phyloP scores from a whole-genome alignment of 257 asterid species.

The Lavandula angustifolia region DNA sequence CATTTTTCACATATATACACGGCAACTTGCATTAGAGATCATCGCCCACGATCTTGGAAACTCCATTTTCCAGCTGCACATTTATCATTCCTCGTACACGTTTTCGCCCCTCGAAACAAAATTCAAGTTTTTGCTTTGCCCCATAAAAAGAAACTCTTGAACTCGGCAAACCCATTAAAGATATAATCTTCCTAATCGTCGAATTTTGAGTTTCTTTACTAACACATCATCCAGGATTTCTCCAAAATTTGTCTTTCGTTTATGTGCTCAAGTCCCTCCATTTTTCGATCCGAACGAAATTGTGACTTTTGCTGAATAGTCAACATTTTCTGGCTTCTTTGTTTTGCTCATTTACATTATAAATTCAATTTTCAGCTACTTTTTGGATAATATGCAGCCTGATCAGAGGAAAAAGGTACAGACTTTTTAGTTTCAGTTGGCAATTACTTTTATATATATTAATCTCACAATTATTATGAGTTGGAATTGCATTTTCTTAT shows the following conservation, averaged over 20 bases:
- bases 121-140: background rate
- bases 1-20: conserved; percentile 4
- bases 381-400: conserved; percentile 63
- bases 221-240: conserved; percentile 36
- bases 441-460: background rate
- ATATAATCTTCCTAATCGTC: conserved; percentile 15
- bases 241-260: conserved; percentile 1
- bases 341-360: conserved; percentile 21
- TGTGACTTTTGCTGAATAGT: conserved; percentile 35
- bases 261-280: conserved; percentile 24
- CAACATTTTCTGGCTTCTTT: conserved; percentile 30
- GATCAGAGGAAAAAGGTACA: conserved; percentile 80
- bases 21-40: conserved; percentile 37
- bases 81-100: conserved; percentile 21
- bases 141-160: conserved; percentile 20
- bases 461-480: background rate
- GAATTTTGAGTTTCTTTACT: conserved; percentile 31
- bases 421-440: conserved; percentile 17
- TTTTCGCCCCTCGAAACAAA: conserved; percentile 25
- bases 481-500: background rate
- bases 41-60: conserved; percentile 41
- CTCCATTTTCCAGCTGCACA: conserved; percentile 37
- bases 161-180: conserved; percentile 34
- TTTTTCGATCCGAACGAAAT: conserved; percentile 36
- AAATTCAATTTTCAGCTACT: conserved; percentile 42